Percentiles rank a stretch among this genome's conserved stretches.
Evolutionary conservation across 345 rosid species (phyloP).

Genomic region (Citrus glauca): DNA sequence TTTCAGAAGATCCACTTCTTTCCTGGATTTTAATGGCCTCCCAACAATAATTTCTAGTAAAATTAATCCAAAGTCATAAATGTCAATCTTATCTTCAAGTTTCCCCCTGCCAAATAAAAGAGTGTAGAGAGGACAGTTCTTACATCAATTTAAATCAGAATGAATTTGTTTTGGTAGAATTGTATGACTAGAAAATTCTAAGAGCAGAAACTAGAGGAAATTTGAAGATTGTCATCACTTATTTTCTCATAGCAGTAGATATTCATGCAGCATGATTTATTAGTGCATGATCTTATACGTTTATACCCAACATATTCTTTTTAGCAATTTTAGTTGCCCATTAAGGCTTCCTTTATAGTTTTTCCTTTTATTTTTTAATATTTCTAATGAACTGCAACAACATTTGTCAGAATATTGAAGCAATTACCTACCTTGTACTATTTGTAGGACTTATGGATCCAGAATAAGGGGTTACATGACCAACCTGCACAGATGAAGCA

Average conservation of each 20-base stretch:
- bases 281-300: neutral
- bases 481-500: conserved; percentile 40
- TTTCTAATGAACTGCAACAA: neutral
- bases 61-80: conserved; percentile 79
- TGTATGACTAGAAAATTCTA: neutral
- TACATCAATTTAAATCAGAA: neutral
- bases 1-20: conserved; percentile 49
- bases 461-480: conserved; percentile 37
- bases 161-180: neutral
- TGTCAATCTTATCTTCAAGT: conserved; percentile 54
- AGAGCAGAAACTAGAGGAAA: neutral
- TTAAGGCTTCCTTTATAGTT: too few species aligned
- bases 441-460: conserved; percentile 35
- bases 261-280: neutral
- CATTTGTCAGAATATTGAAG: neutral
- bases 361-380: too few species aligned
- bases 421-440: conserved; percentile 40
- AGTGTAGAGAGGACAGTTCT: neutral
- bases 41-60: conserved; percentile 83
- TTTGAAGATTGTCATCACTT: neutral
- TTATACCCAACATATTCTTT: neutral
- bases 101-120: conserved; percentile 34
- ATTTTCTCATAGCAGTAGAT: neutral
- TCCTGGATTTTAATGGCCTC: conserved; percentile 46
- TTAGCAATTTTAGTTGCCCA: neutral